These are phyloP conservation scores for Penicillium cinerascens DNA, from an alignment of 495 filamentous ascomycete species.

Conservation along the genomic window DNA sequence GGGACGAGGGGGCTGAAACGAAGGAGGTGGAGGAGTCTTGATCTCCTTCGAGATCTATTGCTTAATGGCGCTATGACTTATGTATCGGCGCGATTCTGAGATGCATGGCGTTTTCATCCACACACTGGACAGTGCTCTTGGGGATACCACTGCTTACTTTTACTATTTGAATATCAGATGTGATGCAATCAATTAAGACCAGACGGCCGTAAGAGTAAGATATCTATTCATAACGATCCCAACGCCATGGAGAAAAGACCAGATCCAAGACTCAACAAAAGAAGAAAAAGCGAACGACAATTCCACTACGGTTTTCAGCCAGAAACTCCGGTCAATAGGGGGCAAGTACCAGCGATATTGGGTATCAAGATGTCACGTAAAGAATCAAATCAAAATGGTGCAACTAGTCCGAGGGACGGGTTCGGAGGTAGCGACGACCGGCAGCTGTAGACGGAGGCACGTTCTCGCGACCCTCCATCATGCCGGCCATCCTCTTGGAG, in stretches of 20 bases:
- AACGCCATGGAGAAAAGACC: neutral
- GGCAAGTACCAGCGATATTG: conserved; percentile 20
- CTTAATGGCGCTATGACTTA: neutral
- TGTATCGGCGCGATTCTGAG: neutral
- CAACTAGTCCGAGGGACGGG: conserved; percentile 24
- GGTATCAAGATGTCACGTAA: conserved; percentile 24
- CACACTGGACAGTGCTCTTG: neutral
- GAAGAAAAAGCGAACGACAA: conserved; percentile 7
- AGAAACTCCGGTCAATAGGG: conserved; percentile 20
- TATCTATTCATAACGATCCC: neutral
- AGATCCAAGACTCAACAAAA: conserved; percentile 5
- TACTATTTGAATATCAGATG: neutral
- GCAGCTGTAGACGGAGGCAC: conserved; percentile 42
- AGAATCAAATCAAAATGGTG: conserved; percentile 2
- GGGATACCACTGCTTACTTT: neutral
- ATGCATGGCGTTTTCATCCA: conserved; percentile 1
- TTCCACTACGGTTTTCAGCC: conserved; percentile 15
- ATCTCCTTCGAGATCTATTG: neutral
- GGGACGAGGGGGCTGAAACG: neutral
- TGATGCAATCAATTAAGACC: conserved; percentile 3
- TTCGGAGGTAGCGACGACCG: conserved; percentile 26
- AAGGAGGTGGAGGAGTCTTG: neutral
- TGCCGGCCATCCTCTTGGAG: conserved; percentile 42
- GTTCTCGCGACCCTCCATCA: conserved; percentile 61
- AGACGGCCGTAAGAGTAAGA: neutral